Percentiles rank a stretch among this genome's conserved stretches.
Conservation (phyloP, 192 early-diverging fungal genomes). For the Podila epicladia region DNA sequence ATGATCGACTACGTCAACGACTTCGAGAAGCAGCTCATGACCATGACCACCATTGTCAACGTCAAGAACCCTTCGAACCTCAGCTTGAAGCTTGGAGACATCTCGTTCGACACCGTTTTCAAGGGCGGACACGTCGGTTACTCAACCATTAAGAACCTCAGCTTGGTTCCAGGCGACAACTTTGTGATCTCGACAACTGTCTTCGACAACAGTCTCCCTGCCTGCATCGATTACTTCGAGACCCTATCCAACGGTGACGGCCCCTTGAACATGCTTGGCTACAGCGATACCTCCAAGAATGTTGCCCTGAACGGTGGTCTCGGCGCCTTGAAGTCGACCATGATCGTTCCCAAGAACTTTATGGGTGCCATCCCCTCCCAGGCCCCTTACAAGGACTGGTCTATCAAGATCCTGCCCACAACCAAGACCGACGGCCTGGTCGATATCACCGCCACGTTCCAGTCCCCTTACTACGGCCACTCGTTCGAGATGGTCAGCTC, state of each 20-base stretch:
- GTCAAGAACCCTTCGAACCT: conserved; percentile 28
- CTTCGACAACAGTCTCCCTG: conserved; percentile 2
- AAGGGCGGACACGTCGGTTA: not conserved
- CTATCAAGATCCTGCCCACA: conserved; percentile 11
- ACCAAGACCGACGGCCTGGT: conserved; percentile 2
- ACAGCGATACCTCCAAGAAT: conserved; percentile 4
- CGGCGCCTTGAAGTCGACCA: not conserved
- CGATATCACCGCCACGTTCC: conserved; percentile 31
- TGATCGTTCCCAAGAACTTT: conserved; percentile 16
- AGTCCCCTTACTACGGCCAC: conserved; percentile 41
- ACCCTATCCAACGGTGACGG: not conserved
- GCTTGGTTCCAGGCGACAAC: conserved; percentile 16
- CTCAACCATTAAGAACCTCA: conserved; percentile 13
- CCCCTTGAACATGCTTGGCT: conserved; percentile 10
- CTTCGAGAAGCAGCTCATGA: not conserved
- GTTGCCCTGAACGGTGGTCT: conserved; percentile 30
- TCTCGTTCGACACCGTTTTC: conserved; percentile 4
- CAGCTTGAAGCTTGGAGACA: conserved; percentile 5
- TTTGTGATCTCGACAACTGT: conserved; percentile 2
- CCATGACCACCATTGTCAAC: conserved; percentile 20
- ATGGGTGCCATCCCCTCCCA: conserved; percentile 23
- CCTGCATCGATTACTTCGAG: not conserved
- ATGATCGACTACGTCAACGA: conserved; percentile 7
- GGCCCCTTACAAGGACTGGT: conserved; percentile 33
- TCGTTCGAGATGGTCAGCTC: conserved; percentile 4